Evolutionary conservation across 352 stramenopile genomes (phyloP).

Genomic region (Aphanomyces astaci): DNA sequence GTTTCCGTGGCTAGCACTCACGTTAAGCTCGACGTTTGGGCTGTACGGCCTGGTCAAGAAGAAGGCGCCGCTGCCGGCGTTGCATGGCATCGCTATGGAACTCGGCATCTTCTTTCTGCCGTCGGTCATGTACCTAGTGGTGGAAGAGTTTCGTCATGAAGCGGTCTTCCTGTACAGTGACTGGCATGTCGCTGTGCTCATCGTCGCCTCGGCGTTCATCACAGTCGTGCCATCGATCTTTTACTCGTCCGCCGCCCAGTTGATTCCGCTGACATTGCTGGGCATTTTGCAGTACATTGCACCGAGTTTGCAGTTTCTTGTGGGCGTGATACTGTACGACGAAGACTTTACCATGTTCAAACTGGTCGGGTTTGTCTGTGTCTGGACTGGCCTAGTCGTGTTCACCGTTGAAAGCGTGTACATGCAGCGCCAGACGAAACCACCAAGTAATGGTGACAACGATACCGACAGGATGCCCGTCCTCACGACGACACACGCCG

Average conservation of each 20-base stretch:
- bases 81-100: conserved; percentile 20
- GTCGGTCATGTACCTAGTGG: neutral
- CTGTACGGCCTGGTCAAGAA: conserved; percentile 19
- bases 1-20: conserved; percentile 20
- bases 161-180: neutral
- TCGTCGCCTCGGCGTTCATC: neutral
- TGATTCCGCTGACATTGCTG: conserved; percentile 12
- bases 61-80: neutral
- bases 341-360: conserved; percentile 12
- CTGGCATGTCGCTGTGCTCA: neutral
- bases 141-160: neutral
- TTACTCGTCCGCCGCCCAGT: conserved; percentile 3
- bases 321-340: conserved; percentile 10
- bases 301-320: conserved; percentile 12
- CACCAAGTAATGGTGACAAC: too few species aligned
- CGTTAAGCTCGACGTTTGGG: neutral
- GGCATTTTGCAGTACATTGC: conserved; percentile 19
- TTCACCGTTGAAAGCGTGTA: conserved; percentile 5
- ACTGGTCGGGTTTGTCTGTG: conserved; percentile 12
- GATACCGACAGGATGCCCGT: too few species aligned
- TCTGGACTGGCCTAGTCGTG: conserved; percentile 6
- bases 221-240: conserved; percentile 13
- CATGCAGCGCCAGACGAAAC: neutral
- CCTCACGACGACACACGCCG: too few species aligned
- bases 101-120: conserved; percentile 8